Evolutionary conservation across 805 yeast genomes (phyloP), one percentile per base, ranked within the genome.

Genomic region (Ogataea chonburiensis): DNA sequence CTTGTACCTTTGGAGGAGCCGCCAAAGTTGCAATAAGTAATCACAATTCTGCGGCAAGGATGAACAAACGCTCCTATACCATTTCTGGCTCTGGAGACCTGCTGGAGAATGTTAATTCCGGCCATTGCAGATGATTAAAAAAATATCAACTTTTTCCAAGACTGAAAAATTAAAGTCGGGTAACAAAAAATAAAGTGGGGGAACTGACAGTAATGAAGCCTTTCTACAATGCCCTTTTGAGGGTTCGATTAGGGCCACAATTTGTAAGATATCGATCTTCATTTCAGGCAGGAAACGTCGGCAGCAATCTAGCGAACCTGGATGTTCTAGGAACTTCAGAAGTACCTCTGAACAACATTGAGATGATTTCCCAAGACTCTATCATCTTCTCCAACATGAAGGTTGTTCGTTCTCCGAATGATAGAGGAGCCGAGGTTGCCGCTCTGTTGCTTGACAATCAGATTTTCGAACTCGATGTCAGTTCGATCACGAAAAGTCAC

Each of bases 21-120:
- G 27, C 97, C 98, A 81, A 94, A 83, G 70, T 93, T 88, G 67
- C 96, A 88, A 65, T 81, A 93, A 43, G 85, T 82, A 29, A 93
- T 60, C 1, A 81, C 72, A 34, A 93, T 72, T 54, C 75, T 77
- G 50, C 75, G 77, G 66, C 98, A 88, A 24, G 89, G 87, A 16
- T 69, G 66, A 6, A 85, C 71, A 55, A 73, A 85, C 0, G 89
- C 77, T 3, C 88, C 87, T 14, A 83, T 66, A 34, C 95, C 94
- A 51, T 86, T 85, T 47, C 86, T 75, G 17, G 85, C 77, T 26
- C 71, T 61, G 11, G 93, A 75, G 1, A 69, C 60, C 50, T 71
- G 78, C 19, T 73, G 64, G 24, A 83, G 64, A 30, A 83, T 79
- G 61, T 72, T 80, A 27, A 81, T 78, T 32, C 58, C 61, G 5